Conservation (phyloP, 352 stramenopile species). For the Thraustochytrium striatum region DNA sequence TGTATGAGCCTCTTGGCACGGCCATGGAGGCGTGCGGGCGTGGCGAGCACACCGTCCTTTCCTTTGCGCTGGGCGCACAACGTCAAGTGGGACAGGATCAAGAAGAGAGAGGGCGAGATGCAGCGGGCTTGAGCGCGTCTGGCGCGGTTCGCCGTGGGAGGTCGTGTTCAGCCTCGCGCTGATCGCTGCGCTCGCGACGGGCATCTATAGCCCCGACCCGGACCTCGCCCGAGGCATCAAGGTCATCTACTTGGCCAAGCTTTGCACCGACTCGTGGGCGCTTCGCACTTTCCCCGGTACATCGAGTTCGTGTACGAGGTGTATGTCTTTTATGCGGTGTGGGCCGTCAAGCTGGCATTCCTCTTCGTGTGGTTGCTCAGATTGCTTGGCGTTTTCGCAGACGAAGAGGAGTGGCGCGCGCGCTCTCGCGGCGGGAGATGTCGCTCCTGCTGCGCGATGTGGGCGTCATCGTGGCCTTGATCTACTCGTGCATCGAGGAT, state of each 20-base stretch:
- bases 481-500: not conserved
- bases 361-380: not conserved
- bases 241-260: not conserved
- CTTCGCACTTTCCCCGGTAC: constrained; percentile 32
- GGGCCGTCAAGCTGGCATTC: not conserved
- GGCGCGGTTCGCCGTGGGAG: not conserved
- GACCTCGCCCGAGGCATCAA: constrained; percentile 1
- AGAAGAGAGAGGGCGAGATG: constrained; percentile 15
- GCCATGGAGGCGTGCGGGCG: constrained; percentile 13
- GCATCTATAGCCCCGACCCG: not conserved
- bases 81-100: constrained; percentile 26
- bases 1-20: constrained; percentile 31
- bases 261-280: not conserved
- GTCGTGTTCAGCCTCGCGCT: not conserved
- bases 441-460: not conserved
- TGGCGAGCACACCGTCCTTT: constrained; percentile 10
- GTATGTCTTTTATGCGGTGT: not conserved
- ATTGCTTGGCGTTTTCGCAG: not conserved
- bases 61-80: constrained; percentile 48
- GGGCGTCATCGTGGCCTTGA: not conserved
- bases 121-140: constrained; percentile 29
- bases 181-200: not conserved
- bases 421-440: not conserved
- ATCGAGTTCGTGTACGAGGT: constrained; percentile 27
- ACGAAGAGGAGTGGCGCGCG: not conserved